Evolutionary conservation across 805 yeast species (phyloP), one percentile per base, ranked within the genome.

Genomic region (Candida nanaspora): DNA sequence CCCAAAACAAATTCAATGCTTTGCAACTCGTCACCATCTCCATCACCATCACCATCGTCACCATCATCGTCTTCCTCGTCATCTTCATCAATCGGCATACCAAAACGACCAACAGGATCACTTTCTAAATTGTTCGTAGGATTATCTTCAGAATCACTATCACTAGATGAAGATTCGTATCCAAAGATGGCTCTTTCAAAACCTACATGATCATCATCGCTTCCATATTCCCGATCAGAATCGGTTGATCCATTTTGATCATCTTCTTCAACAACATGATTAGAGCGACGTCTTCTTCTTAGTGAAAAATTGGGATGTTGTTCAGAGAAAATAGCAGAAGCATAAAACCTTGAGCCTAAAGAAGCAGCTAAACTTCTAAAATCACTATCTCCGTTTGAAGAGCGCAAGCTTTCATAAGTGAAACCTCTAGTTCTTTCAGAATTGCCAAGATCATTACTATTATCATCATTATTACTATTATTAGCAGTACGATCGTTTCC

Each of bases 1-100:
- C 60, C 62, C 37, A 57, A 57, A 8, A 60, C 51, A 5, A 56
- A 47, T 29, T 51, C 54, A 29, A 52, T 50, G 29, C 51, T 54
- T 38, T 47, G 45, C 7, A 55, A 43, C 22, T 53, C 57, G 38
- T 53, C 57, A 15, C 45, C 36, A 28, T 42, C 43, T 18, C 44
- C 51, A 16, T 44, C 51, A 6, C 46, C 52, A 3, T 51, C 51
- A 9, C 48, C 49, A 18, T 47, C 51, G 4, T 44, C 49, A 19
- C 38, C 44, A 3, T 38, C 41, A 16, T 39, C 45, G 9, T 39
- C 43, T 6, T 35, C 43, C 8, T 38, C 50, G 25, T 34, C 37
- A 20, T 31, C 42, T 5, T 32, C 45, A 19, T 40, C 46, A 30
- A n/a, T n/a, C n/a, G n/a, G n/a, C n/a, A n/a, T n/a, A n/a, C n/a